Evolutionary conservation across 73 alveolate species (phyloP), one percentile per base, ranked within the genome.

Genomic region (Paramecium pentaurelia): DNA sequence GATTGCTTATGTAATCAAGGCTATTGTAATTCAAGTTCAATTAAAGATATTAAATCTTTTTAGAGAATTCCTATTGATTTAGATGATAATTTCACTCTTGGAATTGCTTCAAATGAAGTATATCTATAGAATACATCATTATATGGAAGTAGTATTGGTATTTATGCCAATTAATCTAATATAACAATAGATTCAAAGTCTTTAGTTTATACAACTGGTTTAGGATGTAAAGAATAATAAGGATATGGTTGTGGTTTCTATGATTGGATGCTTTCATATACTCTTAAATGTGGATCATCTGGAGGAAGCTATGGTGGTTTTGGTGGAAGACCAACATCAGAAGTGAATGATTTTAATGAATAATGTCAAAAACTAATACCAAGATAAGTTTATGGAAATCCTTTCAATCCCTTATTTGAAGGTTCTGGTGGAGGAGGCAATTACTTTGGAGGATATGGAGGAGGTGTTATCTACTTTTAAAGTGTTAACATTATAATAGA

Each of bases 291-390:
- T 37, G 88, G 88, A 16, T 37, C 60, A 2, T 32, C 88, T 32
- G 88, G 88, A 16, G 88, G 88, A 37, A 75, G 88, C n/a, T 38
- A 75, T 12, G 88, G 88, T 22, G 70, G 88, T 11, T 32, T 34
- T 4, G 88, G 88, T 32, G 88, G 88, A 54, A 54, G 36, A 18
- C 70, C 70, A 54, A 54, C 20, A 18, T 54, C 70, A 54, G 34
- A 54, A 18, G 70, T 54, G 32, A 54, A 54, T 54, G 70, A 54
- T 18, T 54, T 54, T 54, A 54, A 18, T 54, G 70, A 18, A 18
- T 54, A 54, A 54, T 54, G 70, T 18, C 32, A 54, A 54, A 18
- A 18, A 2, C 20, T 54, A 18, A 34, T 54, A 8, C 70, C 70
- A 54, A 68, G 84, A 68, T 14, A 68, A 32, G 27, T 30, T 22